A percentile compares a stretch with the other conserved stretches of the same genome.
phyloP scores from a whole-genome alignment of 2,329 filamentous ascomycete species.

The Fusarium burgessii region DNA sequence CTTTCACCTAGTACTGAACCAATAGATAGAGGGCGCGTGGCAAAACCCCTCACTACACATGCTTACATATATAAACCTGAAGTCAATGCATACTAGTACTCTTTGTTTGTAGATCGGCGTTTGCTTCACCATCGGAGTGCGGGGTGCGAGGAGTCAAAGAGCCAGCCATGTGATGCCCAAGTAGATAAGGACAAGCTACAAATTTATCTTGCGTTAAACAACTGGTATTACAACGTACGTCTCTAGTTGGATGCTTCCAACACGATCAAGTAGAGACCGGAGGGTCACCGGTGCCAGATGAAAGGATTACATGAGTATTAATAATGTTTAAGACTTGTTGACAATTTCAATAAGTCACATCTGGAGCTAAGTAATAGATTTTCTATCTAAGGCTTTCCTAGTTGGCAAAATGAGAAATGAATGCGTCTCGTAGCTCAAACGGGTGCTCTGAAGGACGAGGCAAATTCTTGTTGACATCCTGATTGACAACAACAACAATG shows the following conservation, averaged over 20 bases:
- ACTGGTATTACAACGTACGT: too few relatives aligned
- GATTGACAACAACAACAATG: conserved; percentile 13
- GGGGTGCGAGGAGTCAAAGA: background rate
- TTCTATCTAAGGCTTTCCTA: background rate
- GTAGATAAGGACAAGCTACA: background rate
- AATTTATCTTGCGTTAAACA: background rate
- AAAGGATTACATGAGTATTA: background rate
- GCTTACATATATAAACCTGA: background rate
- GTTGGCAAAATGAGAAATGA: background rate
- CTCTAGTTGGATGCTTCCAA: too few relatives aligned
- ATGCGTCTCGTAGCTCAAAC: background rate
- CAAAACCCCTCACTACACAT: background rate
- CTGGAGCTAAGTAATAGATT: background rate
- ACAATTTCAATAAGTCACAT: background rate
- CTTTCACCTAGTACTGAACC: background rate
- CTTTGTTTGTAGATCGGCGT: background rate
- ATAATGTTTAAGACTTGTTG: background rate
- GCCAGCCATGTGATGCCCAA: background rate
- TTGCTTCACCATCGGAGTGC: background rate
- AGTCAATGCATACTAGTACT: background rate
- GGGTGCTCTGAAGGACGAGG: background rate
- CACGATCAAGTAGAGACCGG: too few relatives aligned
- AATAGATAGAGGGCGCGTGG: background rate
- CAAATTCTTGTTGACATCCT: background rate
- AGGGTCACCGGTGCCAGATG: too few relatives aligned